Conservation (phyloP, 768 basidiomycete species). For the Psilocybe cubensis region DNA sequence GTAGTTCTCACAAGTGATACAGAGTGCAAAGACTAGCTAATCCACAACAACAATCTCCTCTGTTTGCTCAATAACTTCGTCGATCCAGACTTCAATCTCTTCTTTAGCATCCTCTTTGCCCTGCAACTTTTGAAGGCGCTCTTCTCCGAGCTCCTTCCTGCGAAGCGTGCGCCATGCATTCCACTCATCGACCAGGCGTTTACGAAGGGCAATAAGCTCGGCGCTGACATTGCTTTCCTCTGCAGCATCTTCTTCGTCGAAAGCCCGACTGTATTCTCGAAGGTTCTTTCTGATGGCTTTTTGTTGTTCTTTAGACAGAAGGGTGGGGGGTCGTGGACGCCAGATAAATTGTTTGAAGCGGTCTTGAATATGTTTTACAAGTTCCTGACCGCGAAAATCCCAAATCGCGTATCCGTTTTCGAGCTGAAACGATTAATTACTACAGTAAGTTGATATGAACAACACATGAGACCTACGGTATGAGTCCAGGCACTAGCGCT, state of each 20-base stretch:
- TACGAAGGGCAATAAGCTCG: slow-evolving; percentile 87
- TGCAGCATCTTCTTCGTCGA: slow-evolving; percentile 96
- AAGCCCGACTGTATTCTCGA: slow-evolving; percentile 86
- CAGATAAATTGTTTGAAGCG: slow-evolving; percentile 99
- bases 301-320: slow-evolving; percentile 88
- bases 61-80: slow-evolving; percentile 90
- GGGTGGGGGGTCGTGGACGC: slow-evolving; percentile 91
- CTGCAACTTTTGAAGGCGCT: slow-evolving; percentile 44
- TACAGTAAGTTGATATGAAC: not conserved
- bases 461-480: slow-evolving; percentile 53
- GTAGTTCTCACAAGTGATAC: not conserved
- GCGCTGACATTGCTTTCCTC: slow-evolving; percentile 95
- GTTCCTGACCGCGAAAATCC: slow-evolving; percentile 97
- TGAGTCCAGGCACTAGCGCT: slow-evolving; percentile 96
- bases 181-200: slow-evolving; percentile 97
- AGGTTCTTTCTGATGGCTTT: slow-evolving; percentile 85
- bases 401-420: slow-evolving; percentile 97
- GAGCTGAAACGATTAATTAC: slow-evolving; percentile 52
- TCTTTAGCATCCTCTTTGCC: slow-evolving; percentile 64
- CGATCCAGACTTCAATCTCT: slow-evolving; percentile 93
- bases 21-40: slow-evolving; percentile 21
- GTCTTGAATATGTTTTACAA: slow-evolving; percentile 87
- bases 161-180: slow-evolving; percentile 91
- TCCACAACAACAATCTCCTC: slow-evolving; percentile 76
- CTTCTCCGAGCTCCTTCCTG: slow-evolving; percentile 66